A percentile compares a stretch with the other conserved stretches of the same genome.
These are phyloP conservation scores for Rugonectria rugulosa DNA, from an alignment of 2,329 filamentous ascomycete genomes.

Conservation along the genomic window DNA sequence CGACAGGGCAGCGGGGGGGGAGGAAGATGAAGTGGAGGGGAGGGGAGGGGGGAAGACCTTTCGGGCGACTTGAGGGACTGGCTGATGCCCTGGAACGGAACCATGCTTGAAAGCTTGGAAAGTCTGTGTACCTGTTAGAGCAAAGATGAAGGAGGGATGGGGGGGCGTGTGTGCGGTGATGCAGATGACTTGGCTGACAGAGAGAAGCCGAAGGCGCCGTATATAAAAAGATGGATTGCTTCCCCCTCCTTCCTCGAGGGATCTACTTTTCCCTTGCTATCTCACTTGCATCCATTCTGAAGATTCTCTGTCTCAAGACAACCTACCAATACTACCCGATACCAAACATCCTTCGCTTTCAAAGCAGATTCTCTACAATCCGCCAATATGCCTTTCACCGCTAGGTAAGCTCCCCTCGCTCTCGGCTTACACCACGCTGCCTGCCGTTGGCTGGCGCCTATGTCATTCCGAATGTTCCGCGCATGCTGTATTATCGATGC, in stretches of 20 bases:
- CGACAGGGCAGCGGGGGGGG: constrained; percentile 12
- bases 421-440: background rate
- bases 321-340: background rate
- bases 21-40: too few species aligned
- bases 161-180: constrained; percentile 18
- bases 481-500: constrained; percentile 10
- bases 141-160: constrained; percentile 17
- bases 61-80: constrained; percentile 3
- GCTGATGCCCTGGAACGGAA: constrained; percentile 29
- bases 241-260: constrained; percentile 22
- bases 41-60: constrained; percentile 4
- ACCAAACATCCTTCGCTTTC: constrained; percentile 8
- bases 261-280: background rate
- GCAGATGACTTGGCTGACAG: constrained; percentile 26
- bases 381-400: constrained; percentile 65
- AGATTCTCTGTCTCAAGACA: constrained; percentile 8
- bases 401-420: constrained; percentile 53
- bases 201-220: constrained; percentile 24
- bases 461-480: constrained; percentile 33
- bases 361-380: constrained; percentile 29
- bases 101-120: constrained; percentile 24
- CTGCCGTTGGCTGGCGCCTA: constrained; percentile 15
- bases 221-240: constrained; percentile 35
- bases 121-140: constrained; percentile 19
- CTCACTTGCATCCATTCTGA: constrained; percentile 4